Evolutionary conservation across 177 flowering plant species (phyloP).

Genomic region (Vitis hybrid): DNA sequence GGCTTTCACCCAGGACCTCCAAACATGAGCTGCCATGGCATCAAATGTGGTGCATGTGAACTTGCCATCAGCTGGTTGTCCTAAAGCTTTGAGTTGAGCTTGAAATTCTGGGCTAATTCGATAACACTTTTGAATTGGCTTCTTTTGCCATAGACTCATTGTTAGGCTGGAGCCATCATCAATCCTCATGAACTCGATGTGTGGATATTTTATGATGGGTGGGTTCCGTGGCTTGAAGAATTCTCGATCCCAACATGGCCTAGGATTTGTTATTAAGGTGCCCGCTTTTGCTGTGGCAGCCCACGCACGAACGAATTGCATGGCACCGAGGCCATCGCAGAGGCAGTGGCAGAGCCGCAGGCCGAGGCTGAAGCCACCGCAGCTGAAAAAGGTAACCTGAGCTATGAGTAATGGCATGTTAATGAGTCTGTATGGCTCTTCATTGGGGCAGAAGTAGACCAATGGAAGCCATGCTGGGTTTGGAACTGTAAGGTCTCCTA

Average conservation of each 20-base stretch:
- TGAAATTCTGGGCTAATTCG: constrained; percentile 51
- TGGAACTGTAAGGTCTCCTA: constrained; percentile 68
- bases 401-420: constrained; percentile 83
- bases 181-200: constrained; percentile 56
- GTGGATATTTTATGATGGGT: constrained; percentile 51
- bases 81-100: constrained; percentile 39
- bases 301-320: constrained; percentile 85
- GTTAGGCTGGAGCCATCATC: constrained; percentile 67
- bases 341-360: constrained; percentile 82
- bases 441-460: constrained; percentile 56
- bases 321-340: constrained; percentile 88
- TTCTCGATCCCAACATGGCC: constrained; percentile 77
- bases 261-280: constrained; percentile 30
- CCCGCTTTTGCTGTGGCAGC: constrained; percentile 62
- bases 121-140: constrained; percentile 67
- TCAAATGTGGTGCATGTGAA: constrained; percentile 57
- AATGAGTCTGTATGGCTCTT: constrained; percentile 59
- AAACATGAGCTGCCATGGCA: constrained; percentile 79
- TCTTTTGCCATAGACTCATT: constrained; percentile 38
- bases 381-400: constrained; percentile 69
- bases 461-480: constrained; percentile 77
- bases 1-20: constrained; percentile 87
- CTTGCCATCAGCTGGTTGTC: constrained; percentile 20
- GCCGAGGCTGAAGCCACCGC: constrained; percentile 89
- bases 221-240: constrained; percentile 61